phyloP scores from a whole-genome alignment of 2,329 filamentous ascomycete genomes.

The Botrytis fragariae region DNA sequence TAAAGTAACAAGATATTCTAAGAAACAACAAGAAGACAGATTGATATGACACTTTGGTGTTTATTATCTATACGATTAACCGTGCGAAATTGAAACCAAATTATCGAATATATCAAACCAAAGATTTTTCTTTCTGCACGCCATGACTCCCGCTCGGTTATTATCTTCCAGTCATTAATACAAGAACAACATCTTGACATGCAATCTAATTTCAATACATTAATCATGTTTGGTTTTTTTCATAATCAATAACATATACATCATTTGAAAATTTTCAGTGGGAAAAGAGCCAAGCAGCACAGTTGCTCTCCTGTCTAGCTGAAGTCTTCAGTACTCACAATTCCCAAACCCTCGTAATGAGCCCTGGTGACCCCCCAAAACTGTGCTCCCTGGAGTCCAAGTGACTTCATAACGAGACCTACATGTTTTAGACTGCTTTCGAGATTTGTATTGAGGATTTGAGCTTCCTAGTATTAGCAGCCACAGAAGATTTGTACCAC shows the following conservation, averaged over 20 bases:
- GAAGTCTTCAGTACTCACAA: neutral
- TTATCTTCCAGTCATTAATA: neutral
- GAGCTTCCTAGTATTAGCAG: neutral
- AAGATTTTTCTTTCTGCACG: neutral
- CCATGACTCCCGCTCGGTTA: slow-evolving; percentile 6
- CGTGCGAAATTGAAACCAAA: slow-evolving; percentile 14
- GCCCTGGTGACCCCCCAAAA: neutral
- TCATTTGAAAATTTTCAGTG: neutral
- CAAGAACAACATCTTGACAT: neutral
- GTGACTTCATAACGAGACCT: neutral
- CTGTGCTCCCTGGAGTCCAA: neutral
- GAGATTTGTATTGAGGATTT: neutral
- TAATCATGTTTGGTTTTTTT: neutral
- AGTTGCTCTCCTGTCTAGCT: neutral
- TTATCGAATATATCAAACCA: neutral
- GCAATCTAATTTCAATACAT: neutral
- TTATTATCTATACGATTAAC: neutral
- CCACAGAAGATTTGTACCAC: no score
- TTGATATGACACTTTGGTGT: neutral
- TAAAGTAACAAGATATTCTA: neutral
- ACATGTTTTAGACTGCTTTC: neutral
- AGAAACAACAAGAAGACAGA: neutral
- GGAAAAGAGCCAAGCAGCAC: neutral
- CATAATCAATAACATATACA: neutral
- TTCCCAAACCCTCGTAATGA: neutral